These are phyloP conservation scores for Dentipellis fragilis DNA, from an alignment of 768 basidiomycete genomes.

Conservation along the genomic window DNA sequence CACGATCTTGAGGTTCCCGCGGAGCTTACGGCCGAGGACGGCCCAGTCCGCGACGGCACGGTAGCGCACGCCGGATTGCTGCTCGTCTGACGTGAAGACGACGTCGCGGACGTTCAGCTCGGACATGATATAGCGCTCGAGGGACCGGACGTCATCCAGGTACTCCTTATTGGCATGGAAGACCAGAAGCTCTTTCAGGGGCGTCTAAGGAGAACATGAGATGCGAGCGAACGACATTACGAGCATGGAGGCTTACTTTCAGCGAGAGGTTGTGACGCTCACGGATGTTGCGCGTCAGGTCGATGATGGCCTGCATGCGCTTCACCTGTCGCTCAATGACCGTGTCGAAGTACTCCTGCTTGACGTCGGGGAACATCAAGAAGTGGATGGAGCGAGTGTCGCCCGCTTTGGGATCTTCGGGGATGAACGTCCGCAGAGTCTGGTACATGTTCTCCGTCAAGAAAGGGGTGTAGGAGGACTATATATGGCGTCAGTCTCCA, in stretches of 20 bases:
- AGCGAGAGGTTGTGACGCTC: constrained; percentile 80
- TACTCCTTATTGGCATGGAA: constrained; percentile 86
- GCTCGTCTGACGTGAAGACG: constrained; percentile 83
- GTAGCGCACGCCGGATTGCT: constrained; percentile 79
- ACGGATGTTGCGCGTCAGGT: constrained; percentile 79
- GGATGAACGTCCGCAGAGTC: constrained; percentile 76
- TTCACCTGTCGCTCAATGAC: constrained; percentile 91
- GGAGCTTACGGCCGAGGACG: constrained; percentile 86
- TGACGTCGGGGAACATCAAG: constrained; percentile 85
- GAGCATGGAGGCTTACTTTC: constrained; percentile 50
- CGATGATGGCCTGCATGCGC: constrained; percentile 92
- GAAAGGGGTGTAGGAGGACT: constrained; percentile 99
- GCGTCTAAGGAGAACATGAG: constrained; percentile 44
- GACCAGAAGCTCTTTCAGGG: constrained; percentile 83
- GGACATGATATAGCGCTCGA: constrained; percentile 83
- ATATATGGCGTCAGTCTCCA: neutral
- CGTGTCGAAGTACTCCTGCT: constrained; percentile 89
- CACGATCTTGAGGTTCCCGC: constrained; percentile 85
- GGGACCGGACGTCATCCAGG: constrained; percentile 72
- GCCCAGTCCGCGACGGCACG: constrained; percentile 90
- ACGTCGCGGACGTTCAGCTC: constrained; percentile 93
- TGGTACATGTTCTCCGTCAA: constrained; percentile 96
- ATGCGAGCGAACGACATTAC: neutral
- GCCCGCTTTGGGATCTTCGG: constrained; percentile 53
- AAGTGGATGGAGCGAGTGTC: constrained; percentile 95